Conservation (phyloP, 495 filamentous ascomycete species). For the Aspergillus affinis region DNA sequence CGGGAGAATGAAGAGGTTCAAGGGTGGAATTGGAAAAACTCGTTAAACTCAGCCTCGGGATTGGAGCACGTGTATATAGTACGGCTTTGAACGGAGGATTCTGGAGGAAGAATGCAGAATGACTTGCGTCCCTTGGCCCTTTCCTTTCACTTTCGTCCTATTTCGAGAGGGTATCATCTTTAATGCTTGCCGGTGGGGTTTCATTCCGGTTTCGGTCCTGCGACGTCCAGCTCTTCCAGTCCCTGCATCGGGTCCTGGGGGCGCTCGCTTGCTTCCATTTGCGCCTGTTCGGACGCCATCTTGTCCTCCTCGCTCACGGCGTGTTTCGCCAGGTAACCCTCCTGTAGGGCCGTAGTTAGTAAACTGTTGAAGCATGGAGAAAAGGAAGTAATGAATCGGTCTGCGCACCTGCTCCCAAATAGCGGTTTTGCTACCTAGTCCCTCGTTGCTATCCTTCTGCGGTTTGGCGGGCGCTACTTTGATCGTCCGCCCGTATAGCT, state of each 20-base stretch:
- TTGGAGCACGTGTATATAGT: constrained; percentile 43
- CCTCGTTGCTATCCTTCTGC: constrained; percentile 83
- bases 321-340: constrained; percentile 89
- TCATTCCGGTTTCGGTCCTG: constrained; percentile 83
- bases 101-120: constrained; percentile 33
- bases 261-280: constrained; percentile 46
- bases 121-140: constrained; percentile 28
- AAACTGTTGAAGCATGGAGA: constrained; percentile 9
- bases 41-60: constrained; percentile 25
- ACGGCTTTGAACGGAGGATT: constrained; percentile 34
- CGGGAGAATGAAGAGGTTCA: constrained; percentile 18
- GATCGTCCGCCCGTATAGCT: constrained; percentile 90
- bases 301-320: constrained; percentile 87
- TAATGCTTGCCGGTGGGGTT: constrained; percentile 5
- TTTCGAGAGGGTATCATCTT: constrained; percentile 15
- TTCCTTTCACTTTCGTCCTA: constrained; percentile 6
- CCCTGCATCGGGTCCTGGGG: constrained; percentile 93
- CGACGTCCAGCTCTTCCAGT: constrained; percentile 87
- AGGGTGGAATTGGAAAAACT: constrained; percentile 19
- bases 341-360: constrained; percentile 53
- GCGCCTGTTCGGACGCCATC: constrained; percentile 58
- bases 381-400: constrained; percentile 22
- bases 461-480: constrained; percentile 91
- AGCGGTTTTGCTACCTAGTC: constrained; percentile 89
- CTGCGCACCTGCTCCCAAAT: constrained; percentile 91